A percentile compares a stretch with the other conserved stretches of the same genome.
Conservation (phyloP, 2,329 filamentous ascomycete genomes). For the Hypocreales sp. region DNA sequence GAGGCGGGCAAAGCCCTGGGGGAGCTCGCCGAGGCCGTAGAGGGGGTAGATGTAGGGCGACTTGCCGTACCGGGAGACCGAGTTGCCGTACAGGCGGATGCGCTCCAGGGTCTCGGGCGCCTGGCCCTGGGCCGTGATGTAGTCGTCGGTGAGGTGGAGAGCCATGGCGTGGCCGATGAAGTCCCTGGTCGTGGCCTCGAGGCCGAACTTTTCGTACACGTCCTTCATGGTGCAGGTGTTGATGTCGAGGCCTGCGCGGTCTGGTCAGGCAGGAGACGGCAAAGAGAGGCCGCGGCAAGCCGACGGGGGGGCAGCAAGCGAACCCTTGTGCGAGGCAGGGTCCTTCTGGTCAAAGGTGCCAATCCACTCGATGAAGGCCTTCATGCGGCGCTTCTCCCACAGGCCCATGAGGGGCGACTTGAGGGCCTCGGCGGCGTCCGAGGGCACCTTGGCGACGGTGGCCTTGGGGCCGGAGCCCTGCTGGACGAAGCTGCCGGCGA, state of each 20-base stretch:
- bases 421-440: conserved; percentile 79
- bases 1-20: conserved; percentile 91
- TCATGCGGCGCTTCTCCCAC: conserved; percentile 94
- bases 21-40: conserved; percentile 92
- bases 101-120: conserved; percentile 80
- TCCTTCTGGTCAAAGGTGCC: conserved; percentile 74
- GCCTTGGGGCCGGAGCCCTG: conserved; percentile 70
- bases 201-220: conserved; percentile 95
- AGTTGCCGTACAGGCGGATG: conserved; percentile 93
- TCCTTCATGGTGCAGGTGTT: conserved; percentile 80
- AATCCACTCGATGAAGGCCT: conserved; percentile 93
- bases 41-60: conserved; percentile 99
- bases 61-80: conserved; percentile 93
- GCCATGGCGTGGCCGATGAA: conserved; percentile 99
- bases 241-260: conserved; percentile 57
- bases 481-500: conserved; percentile 92
- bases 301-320: no score
- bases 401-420: conserved; percentile 90
- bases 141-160: conserved; percentile 80
- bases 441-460: conserved; percentile 92
- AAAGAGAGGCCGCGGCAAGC: background rate
- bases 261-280: conserved; percentile 5
- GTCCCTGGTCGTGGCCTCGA: conserved; percentile 78
- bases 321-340: conserved; percentile 79
- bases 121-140: conserved; percentile 56